These are phyloP conservation scores for Phycomyces blakesleeanus DNA, from an alignment of 192 early-diverging fungal genomes.

Conservation along the genomic window DNA sequence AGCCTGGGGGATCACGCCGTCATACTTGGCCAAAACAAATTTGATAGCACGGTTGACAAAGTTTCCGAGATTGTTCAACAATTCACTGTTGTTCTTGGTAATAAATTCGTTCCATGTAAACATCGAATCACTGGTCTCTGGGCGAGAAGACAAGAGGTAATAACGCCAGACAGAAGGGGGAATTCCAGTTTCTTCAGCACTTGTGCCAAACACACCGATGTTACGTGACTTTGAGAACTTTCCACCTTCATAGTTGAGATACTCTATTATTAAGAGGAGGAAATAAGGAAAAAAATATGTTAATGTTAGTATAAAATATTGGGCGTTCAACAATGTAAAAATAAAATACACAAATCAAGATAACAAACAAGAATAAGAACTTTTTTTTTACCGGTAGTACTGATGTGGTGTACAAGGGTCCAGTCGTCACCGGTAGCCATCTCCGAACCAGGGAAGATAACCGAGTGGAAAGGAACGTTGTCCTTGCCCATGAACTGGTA, in stretches of 20 bases:
- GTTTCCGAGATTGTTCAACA: slow-evolving; percentile 95
- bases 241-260: slow-evolving; percentile 91
- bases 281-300: background rate
- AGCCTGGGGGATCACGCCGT: slow-evolving; percentile 67
- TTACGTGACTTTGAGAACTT: slow-evolving; percentile 98
- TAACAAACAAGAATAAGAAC: background rate
- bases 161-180: slow-evolving; percentile 95
- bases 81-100: slow-evolving; percentile 91
- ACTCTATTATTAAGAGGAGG: slow-evolving; percentile 72
- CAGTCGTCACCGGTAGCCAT: slow-evolving; percentile 85
- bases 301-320: slow-evolving; percentile 14
- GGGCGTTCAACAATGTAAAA: background rate
- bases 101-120: slow-evolving; percentile 95
- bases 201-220: slow-evolving; percentile 96
- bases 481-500: slow-evolving; percentile 99
- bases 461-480: slow-evolving; percentile 98
- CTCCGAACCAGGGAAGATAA: slow-evolving; percentile 90
- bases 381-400: slow-evolving; percentile 71
- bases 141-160: slow-evolving; percentile 88
- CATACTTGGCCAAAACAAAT: slow-evolving; percentile 91
- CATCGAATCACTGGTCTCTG: slow-evolving; percentile 86
- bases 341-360: too few species aligned
- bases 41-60: slow-evolving; percentile 96
- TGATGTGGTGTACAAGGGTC: slow-evolving; percentile 90
- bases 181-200: slow-evolving; percentile 86